Evolutionary conservation across 2,329 filamentous ascomycete genomes (phyloP).

Genomic region (Cryoendolithus antarcticus): DNA sequence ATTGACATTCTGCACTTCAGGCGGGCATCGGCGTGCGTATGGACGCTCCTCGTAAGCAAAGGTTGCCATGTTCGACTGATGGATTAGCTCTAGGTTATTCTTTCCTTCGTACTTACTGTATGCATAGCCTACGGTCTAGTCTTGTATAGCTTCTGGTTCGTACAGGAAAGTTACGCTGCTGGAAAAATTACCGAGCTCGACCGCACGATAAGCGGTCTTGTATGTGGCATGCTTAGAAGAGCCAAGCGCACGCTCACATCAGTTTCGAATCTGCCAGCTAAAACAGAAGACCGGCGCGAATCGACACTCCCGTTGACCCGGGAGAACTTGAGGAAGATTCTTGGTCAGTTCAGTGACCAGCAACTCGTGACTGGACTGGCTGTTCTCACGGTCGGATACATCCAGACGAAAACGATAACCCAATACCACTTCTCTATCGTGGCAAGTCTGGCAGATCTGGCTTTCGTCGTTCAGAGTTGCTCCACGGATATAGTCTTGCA

Average conservation of each 20-base stretch:
- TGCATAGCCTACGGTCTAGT: not conserved
- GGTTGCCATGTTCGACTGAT: not conserved
- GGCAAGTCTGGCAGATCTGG: slow-evolving; percentile 3
- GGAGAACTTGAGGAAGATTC: not conserved
- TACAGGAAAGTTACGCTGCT: not conserved
- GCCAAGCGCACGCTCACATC: no score
- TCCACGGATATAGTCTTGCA: not conserved
- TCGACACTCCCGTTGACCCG: not conserved
- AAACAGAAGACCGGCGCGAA: not conserved
- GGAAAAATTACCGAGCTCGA: not conserved
- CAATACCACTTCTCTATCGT: slow-evolving; percentile 6
- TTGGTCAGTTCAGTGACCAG: slow-evolving; percentile 6
- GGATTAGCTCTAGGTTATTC: not conserved
- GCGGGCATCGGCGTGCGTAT: not conserved
- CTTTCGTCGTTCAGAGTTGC: slow-evolving; percentile 4
- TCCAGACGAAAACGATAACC: not conserved
- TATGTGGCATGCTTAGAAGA: not conserved
- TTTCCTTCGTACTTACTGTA: slow-evolving; percentile 1
- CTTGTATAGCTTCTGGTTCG: not conserved
- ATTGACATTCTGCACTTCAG: not conserved
- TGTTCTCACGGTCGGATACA: slow-evolving; percentile 3
- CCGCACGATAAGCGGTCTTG: not conserved
- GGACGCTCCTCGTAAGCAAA: no score
- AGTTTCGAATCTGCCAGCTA: no score
- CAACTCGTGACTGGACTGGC: slow-evolving; percentile 8